phyloP scores from a whole-genome alignment of 257 asterid genomes.

The Solanum virginianum region DNA sequence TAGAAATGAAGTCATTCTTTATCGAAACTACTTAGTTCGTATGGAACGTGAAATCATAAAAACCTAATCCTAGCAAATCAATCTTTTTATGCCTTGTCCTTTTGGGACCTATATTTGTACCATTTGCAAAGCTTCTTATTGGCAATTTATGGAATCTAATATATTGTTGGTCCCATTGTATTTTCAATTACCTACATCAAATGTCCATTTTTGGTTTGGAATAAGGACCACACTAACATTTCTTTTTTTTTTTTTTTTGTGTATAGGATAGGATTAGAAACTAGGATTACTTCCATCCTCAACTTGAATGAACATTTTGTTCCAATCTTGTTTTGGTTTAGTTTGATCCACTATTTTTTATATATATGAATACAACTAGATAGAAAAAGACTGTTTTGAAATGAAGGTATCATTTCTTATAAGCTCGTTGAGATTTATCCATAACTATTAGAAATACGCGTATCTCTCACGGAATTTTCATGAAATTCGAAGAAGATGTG shows the following conservation, averaged over 20 bases:
- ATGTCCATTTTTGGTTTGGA: background rate
- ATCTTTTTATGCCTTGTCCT: background rate
- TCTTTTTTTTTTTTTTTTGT: background rate
- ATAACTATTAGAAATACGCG: too few relatives aligned
- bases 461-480: background rate
- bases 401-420: background rate
- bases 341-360: background rate
- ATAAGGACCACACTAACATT: background rate
- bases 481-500: background rate
- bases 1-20: background rate
- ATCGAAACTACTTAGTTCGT: rapidly evolving
- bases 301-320: background rate
- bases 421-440: background rate
- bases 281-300: background rate
- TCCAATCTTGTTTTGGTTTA: background rate
- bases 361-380: background rate
- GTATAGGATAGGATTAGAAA: background rate
- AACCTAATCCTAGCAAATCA: background rate
- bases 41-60: background rate
- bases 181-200: background rate
- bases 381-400: background rate
- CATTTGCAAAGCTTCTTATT: background rate
- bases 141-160: background rate
- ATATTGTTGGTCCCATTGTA: background rate
- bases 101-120: background rate